Evolutionary conservation across 371 early-diverging fungal genomes (phyloP), one percentile per base, ranked within the genome.

Genomic region (Haplosporangium sp.): DNA sequence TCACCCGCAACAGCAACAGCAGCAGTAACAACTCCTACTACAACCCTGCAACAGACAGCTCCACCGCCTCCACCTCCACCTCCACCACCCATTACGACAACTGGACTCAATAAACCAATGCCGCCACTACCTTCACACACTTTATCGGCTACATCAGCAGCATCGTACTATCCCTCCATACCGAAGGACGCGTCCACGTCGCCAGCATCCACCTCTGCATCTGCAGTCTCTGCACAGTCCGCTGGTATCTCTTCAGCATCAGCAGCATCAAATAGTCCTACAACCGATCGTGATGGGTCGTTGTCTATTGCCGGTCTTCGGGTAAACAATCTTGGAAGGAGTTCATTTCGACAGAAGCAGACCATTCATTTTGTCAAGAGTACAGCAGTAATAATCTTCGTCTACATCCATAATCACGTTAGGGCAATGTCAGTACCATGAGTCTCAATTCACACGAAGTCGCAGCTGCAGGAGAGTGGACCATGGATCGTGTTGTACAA

Each of bases 381-480:
- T 29, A 29, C 29, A 29, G 29, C 29, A 2, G 29, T 29, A 29
- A 29, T 29, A 29, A 29, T 29, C 29, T 29, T 29, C 29, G 29
- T 29, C 29, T 29, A 1, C 59, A 18, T 21, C 41, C 20, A 5
- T 36, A 20, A 14, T n/a, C 46, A n/a, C 14, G 13, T 7, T 58
- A 75, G 76, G 67, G 64, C 14, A 76, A 76, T 55, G 60, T 70
- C 43, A 76, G 76, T 42, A 76, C 62, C 12, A 62, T 76, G 66
- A 76, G 67, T 59, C 62, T 76, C 41, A 71, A 55, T 18, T 55
- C 63, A 0, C 68, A 57, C 43, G 69, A 74, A 37, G 69, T 60
- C 6, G 64, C 52, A 7, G 16, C 64, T 9, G 64, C 64, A 12
- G 67, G 64, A 52, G 77, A 77, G 0, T 77, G 77, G 77, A 77